These are phyloP conservation scores for Lanmaoa pseudosensibilis DNA, from an alignment of 768 basidiomycete species.

Conservation along the genomic window DNA sequence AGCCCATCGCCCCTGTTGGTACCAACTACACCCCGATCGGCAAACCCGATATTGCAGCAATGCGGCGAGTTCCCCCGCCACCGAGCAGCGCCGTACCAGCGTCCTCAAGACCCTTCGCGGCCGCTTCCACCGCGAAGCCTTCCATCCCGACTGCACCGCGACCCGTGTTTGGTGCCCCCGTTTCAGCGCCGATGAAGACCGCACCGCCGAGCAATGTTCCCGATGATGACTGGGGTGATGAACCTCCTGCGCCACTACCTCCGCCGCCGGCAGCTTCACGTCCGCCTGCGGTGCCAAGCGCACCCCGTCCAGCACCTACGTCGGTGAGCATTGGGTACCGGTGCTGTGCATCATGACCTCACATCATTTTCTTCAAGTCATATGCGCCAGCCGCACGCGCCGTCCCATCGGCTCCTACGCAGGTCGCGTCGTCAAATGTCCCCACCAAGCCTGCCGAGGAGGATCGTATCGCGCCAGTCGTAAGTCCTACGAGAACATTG, in stretches of 20 bases:
- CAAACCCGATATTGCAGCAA: constrained; percentile 62
- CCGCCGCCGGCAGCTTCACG: constrained; percentile 47
- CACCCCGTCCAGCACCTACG: constrained; percentile 41
- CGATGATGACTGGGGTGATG: constrained; percentile 62
- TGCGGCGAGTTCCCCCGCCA: constrained; percentile 48
- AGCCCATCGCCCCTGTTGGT: constrained; percentile 82
- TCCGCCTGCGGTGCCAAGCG: constrained; percentile 46
- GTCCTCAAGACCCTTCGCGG: neutral
- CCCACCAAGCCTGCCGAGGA: constrained; percentile 73
- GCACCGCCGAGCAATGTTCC: constrained; percentile 42
- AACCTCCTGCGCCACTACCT: constrained; percentile 43
- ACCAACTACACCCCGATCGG: constrained; percentile 77
- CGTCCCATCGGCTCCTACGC: constrained; percentile 34
- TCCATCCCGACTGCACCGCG: constrained; percentile 44
- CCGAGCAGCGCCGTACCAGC: neutral
- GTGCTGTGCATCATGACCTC: neutral
- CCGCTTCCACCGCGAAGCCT: constrained; percentile 21
- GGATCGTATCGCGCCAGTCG: constrained; percentile 80
- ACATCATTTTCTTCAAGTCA: constrained; percentile 13
- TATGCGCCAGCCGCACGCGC: constrained; percentile 29
- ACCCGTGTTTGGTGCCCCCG: constrained; percentile 48
- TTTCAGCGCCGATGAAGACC: constrained; percentile 43
- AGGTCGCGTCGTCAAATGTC: constrained; percentile 45
- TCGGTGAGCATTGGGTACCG: constrained; percentile 31
- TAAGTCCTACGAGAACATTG: constrained; percentile 22